Percentiles rank a stretch among this genome's conserved stretches.
phyloP scores from a whole-genome alignment of 2,329 filamentous ascomycete genomes.

The Hymenoscyphus repandus region DNA sequence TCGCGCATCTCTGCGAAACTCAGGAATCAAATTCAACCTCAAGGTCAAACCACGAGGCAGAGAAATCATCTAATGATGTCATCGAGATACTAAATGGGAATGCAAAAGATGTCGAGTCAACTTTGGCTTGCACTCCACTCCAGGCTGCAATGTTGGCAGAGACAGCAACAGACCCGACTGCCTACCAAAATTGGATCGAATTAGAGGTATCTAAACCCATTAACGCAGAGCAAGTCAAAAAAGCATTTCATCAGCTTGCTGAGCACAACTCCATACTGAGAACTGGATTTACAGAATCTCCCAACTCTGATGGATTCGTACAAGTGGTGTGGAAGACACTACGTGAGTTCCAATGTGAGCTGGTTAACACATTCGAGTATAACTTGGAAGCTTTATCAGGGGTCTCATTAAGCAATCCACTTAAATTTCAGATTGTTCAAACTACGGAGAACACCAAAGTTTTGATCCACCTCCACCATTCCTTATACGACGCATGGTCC shows the following conservation, averaged over 20 bases:
- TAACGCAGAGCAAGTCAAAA: constrained; percentile 36
- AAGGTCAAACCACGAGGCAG: background rate
- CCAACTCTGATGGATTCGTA: constrained; percentile 43
- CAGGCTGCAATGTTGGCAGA: constrained; percentile 79
- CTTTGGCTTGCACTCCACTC: constrained; percentile 62
- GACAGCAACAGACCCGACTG: constrained; percentile 50
- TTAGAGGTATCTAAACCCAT: constrained; percentile 41
- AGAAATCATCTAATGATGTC: background rate
- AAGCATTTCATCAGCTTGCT: constrained; percentile 46
- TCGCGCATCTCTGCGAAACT: constrained; percentile 32
- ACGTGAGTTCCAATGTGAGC: constrained; percentile 33
- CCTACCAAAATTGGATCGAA: constrained; percentile 77
- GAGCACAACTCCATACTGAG: constrained; percentile 62
- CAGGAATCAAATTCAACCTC: constrained; percentile 2
- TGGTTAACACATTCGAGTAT: constrained; percentile 36
- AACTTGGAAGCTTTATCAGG: constrained; percentile 34
- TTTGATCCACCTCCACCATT: constrained; percentile 63
- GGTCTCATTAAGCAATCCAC: constrained; percentile 43
- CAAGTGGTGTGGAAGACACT: constrained; percentile 60
- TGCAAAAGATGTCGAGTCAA: constrained; percentile 39
- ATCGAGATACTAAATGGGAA: constrained; percentile 17
- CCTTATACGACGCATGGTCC: constrained; percentile 92
- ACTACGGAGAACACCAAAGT: constrained; percentile 24
- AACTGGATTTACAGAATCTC: constrained; percentile 62
- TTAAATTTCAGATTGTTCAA: constrained; percentile 52